Conservation (phyloP, 441 rosid genomes). For the Jatropha multifida region DNA sequence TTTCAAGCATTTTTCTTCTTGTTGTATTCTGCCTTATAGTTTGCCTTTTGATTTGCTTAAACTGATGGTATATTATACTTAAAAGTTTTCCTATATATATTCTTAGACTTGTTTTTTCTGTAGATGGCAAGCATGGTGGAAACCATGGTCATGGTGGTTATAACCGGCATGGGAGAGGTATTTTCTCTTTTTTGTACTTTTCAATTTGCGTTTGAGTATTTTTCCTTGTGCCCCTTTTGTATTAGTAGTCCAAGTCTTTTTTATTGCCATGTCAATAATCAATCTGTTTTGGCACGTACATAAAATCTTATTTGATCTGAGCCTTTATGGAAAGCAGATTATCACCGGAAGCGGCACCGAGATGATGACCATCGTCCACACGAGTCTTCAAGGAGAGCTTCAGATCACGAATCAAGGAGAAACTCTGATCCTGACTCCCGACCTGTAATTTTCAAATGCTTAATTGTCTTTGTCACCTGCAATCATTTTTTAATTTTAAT, state of each 20-base stretch:
- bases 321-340: constrained; percentile 46
- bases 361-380: constrained; percentile 76
- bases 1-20: no score
- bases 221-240: not conserved
- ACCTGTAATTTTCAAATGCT: constrained; percentile 51
- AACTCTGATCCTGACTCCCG: constrained; percentile 77
- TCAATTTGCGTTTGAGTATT: not conserved
- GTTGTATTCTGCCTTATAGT: not conserved
- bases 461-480: not conserved
- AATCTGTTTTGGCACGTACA: not conserved
- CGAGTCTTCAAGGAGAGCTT: constrained; percentile 60
- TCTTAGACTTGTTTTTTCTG: constrained; percentile 22
- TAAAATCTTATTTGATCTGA: constrained; percentile 4
- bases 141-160: constrained; percentile 60
- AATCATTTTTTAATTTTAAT: not conserved
- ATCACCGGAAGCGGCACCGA: constrained; percentile 68
- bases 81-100: not conserved
- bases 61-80: not conserved
- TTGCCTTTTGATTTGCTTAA: not conserved
- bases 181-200: constrained; percentile 9
- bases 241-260: not conserved
- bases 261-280: constrained; percentile 8
- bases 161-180: constrained; percentile 61
- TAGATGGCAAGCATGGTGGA: constrained; percentile 86
- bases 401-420: constrained; percentile 72